These are phyloP conservation scores for Elaeagnus macrophylla DNA, from an alignment of 306 rosid species.

Conservation along the genomic window DNA sequence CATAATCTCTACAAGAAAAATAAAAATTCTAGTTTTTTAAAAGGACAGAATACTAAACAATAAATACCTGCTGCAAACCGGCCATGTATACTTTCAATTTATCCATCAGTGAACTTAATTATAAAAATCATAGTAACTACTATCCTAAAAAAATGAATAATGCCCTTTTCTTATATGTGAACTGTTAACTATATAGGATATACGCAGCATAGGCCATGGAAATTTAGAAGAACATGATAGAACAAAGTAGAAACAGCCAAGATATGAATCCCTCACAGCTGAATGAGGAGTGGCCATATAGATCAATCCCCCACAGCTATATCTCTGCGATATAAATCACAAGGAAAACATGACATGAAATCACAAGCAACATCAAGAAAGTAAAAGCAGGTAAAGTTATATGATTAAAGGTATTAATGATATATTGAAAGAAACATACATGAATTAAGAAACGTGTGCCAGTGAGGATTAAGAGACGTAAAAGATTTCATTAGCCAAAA, in stretches of 20 bases:
- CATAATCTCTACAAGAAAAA: conserved; percentile 44
- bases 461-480: conserved; percentile 21
- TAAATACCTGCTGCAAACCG: no score
- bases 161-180: no score
- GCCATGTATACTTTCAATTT: no score
- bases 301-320: neutral
- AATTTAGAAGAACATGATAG: no score
- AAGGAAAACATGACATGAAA: conserved; percentile 29
- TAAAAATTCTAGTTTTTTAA: neutral
- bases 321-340: conserved; percentile 8
- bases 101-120: no score
- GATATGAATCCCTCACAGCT: neutral
- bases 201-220: no score
- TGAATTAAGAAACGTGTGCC: conserved; percentile 10
- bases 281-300: no score
- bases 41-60: no score
- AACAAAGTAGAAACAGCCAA: no score
- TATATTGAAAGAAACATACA: neutral
- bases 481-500: conserved; percentile 15
- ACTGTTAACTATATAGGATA: no score
- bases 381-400: neutral
- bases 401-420: neutral
- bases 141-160: no score
- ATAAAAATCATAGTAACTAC: no score
- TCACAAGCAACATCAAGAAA: conserved; percentile 20